Conservation (phyloP, 305 asterid species). For the Lippia alba region DNA sequence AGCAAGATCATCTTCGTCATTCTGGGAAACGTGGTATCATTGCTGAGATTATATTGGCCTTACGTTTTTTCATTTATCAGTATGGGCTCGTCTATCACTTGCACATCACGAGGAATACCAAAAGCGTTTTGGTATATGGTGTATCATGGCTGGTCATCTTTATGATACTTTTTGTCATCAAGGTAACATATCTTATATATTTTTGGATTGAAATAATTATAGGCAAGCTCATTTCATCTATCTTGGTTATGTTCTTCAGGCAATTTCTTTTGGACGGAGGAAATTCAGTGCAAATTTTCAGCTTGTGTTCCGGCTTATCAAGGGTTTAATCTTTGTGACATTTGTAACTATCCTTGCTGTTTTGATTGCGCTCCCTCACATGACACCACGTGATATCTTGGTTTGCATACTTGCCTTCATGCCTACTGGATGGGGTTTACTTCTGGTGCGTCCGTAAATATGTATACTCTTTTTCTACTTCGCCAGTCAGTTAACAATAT, state of each 20-base stretch:
- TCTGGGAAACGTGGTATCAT: conserved; percentile 79
- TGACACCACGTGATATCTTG: conserved; percentile 71
- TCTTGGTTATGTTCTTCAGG: conserved; percentile 41
- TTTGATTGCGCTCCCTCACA: conserved; percentile 65
- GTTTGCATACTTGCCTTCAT: conserved; percentile 89
- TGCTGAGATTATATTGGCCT: conserved; percentile 70
- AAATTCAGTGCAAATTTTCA: conserved; percentile 85
- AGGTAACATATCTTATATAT: conserved; percentile 49
- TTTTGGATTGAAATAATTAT: background rate
- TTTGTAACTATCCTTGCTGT: conserved; percentile 69
- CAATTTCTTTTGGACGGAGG: conserved; percentile 87
- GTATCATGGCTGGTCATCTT: conserved; percentile 87
- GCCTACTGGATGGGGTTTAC: conserved; percentile 97
- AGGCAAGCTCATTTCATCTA: background rate
- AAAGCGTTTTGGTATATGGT: conserved; percentile 85
- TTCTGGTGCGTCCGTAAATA: conserved; percentile 59
- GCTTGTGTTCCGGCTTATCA: conserved; percentile 81
- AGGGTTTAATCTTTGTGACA: conserved; percentile 78
- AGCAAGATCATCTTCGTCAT: conserved; percentile 89
- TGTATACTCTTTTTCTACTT: background rate
- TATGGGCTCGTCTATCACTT: conserved; percentile 91
- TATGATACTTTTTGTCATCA: conserved; percentile 78
- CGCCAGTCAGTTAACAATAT: background rate
- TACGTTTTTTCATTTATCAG: conserved; percentile 85
- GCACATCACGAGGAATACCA: conserved; percentile 52